Percentiles rank a stretch among this genome's conserved stretches.
Evolutionary conservation across 176 grass and related monocot species (phyloP).

Genomic region (Triticum urartu): DNA sequence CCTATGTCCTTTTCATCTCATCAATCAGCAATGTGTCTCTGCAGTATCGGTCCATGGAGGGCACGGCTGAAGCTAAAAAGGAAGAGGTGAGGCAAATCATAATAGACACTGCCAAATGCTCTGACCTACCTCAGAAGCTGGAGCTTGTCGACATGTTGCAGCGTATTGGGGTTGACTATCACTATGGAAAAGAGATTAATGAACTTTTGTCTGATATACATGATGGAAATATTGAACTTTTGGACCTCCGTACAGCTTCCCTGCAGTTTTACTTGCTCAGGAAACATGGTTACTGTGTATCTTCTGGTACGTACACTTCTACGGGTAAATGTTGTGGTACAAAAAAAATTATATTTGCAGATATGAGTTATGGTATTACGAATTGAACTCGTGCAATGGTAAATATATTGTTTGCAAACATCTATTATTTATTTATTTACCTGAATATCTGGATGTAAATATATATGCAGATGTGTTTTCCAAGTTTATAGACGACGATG

Average conservation of each 20-base stretch:
- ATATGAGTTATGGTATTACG: neutral
- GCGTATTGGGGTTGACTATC: neutral
- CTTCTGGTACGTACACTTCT: neutral
- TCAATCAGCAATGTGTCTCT: neutral
- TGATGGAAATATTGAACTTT: neutral
- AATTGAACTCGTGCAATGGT: neutral
- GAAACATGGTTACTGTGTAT: neutral
- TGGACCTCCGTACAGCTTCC: neutral
- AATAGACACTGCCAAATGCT: neutral
- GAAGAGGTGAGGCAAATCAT: neutral
- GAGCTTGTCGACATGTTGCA: neutral
- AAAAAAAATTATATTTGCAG: too few relatives aligned
- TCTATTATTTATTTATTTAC: neutral
- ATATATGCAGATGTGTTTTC: neutral
- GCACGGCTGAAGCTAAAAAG: neutral
- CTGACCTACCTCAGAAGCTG: neutral
- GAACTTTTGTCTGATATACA: neutral
- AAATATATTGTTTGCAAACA: neutral
- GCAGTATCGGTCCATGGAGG: neutral
- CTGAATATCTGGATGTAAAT: neutral
- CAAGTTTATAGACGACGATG: neutral
- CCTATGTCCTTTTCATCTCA: neutral
- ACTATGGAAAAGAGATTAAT: neutral
- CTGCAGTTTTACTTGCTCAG: neutral
- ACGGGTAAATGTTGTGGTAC: neutral